Percentiles rank a stretch among this genome's conserved stretches.
phyloP scores from a whole-genome alignment of 345 rosid species.

The Abelmoschus esculentus region DNA sequence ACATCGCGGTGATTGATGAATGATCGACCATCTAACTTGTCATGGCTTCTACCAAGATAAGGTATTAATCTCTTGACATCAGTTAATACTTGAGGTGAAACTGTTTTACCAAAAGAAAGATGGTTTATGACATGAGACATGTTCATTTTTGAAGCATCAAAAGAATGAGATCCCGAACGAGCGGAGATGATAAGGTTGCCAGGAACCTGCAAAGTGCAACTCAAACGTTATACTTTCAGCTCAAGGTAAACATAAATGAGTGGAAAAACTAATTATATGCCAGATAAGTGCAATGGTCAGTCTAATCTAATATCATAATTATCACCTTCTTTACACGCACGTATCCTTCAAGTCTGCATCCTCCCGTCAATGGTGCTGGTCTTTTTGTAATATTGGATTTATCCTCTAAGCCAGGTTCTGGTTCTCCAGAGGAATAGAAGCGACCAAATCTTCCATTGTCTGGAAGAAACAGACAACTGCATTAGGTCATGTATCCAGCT shows the following conservation, averaged over 20 bases:
- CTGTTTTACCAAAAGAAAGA: slow-evolving; percentile 76
- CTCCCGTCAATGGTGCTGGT: slow-evolving; percentile 84
- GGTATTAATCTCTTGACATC: slow-evolving; percentile 69
- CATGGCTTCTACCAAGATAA: slow-evolving; percentile 69
- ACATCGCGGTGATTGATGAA: slow-evolving; percentile 70
- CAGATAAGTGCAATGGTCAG: neutral
- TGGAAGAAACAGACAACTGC: slow-evolving; percentile 25
- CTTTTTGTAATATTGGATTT: slow-evolving; percentile 46
- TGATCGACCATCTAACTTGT: slow-evolving; percentile 66
- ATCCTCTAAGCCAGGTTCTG: slow-evolving; percentile 47
- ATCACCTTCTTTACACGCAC: slow-evolving; percentile 89
- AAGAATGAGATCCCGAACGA: slow-evolving; percentile 88
- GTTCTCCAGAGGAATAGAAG: slow-evolving; percentile 53
- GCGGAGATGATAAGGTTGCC: slow-evolving; percentile 89
- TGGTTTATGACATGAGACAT: slow-evolving; percentile 92
- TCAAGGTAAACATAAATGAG: neutral
- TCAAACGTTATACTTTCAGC: slow-evolving; percentile 1
- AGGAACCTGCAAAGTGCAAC: slow-evolving; percentile 61
- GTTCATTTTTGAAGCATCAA: slow-evolving; percentile 84
- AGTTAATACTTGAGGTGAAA: slow-evolving; percentile 46
- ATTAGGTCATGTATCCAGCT: neutral
- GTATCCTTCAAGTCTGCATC: slow-evolving; percentile 95
- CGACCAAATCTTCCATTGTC: slow-evolving; percentile 68
- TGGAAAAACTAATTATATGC: slow-evolving; percentile 3
- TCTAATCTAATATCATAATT: neutral